These are phyloP conservation scores for Chrysanthemum makinoi DNA, from an alignment of 129 eudicot genomes.

Conservation along the genomic window DNA sequence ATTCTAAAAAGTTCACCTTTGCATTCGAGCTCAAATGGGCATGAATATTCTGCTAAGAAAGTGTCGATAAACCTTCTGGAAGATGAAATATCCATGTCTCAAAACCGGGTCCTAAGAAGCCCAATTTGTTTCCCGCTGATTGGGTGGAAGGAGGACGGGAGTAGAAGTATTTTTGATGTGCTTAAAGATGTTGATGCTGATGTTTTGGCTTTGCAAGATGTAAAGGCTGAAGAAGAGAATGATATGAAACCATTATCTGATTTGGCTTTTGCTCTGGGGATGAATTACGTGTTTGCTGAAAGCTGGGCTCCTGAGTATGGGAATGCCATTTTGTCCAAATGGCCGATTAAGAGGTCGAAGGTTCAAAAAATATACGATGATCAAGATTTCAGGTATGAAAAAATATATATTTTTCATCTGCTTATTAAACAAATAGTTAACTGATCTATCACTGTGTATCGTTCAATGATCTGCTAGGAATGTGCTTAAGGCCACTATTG, in stretches of 20 bases:
- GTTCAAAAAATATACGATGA: constrained; percentile 77
- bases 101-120: constrained; percentile 64
- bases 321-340: constrained; percentile 81
- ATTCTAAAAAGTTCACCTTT: constrained; percentile 71
- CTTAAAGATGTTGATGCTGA: constrained; percentile 90
- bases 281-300: constrained; percentile 89
- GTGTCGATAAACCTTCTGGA: constrained; percentile 89
- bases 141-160: constrained; percentile 51
- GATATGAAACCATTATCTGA: constrained; percentile 77
- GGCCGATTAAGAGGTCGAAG: constrained; percentile 80
- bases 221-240: constrained; percentile 87
- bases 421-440: too few species aligned
- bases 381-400: constrained; percentile 71
- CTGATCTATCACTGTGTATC: neutral
- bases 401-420: too few species aligned
- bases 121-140: constrained; percentile 69
- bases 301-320: constrained; percentile 99
- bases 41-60: constrained; percentile 28
- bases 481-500: constrained; percentile 87
- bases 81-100: constrained; percentile 83
- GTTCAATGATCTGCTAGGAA: constrained; percentile 37
- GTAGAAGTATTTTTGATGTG: constrained; percentile 69
- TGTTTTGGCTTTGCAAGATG: constrained; percentile 86
- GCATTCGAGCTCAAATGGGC: constrained; percentile 29
- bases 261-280: constrained; percentile 80